Percentiles rank a stretch among this genome's conserved stretches.
Evolutionary conservation across 2,329 filamentous ascomycete species (phyloP).

Genomic region (Xylariaceae sp.): DNA sequence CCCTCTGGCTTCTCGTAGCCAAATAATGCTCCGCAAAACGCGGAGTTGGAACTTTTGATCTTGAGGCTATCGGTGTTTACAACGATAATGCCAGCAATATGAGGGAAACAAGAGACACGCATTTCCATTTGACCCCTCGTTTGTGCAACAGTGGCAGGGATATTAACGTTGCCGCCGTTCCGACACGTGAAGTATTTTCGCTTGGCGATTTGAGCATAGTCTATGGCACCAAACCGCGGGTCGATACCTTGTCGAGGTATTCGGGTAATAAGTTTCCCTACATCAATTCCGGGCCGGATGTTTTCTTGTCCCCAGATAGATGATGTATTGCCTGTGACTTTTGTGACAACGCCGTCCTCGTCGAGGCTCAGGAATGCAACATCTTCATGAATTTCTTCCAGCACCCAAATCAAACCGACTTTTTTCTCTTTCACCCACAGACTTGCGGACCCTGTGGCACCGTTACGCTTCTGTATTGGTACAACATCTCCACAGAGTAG

Average conservation of each 20-base stretch:
- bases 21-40: constrained; percentile 89
- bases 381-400: constrained; percentile 97
- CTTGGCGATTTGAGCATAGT: constrained; percentile 70
- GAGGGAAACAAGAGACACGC: constrained; percentile 87
- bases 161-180: constrained; percentile 71
- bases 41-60: constrained; percentile 89
- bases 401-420: constrained; percentile 90
- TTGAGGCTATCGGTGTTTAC: constrained; percentile 73
- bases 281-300: constrained; percentile 64
- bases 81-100: constrained; percentile 95
- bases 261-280: constrained; percentile 74
- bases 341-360: constrained; percentile 69
- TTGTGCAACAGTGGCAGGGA: constrained; percentile 79
- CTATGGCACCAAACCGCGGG: constrained; percentile 66
- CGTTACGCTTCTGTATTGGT: constrained; percentile 93
- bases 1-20: constrained; percentile 83
- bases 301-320: constrained; percentile 79
- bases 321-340: constrained; percentile 69
- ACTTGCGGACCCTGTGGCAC: constrained; percentile 84
- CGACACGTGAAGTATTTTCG: constrained; percentile 81
- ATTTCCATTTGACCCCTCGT: constrained; percentile 66
- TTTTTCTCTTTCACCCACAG: constrained; percentile 98
- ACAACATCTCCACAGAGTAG: constrained; percentile 96
- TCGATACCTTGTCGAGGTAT: constrained; percentile 74
- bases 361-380: constrained; percentile 74